A percentile compares a stretch with the other conserved stretches of the same genome.
phyloP scores from a whole-genome alignment of 2,329 filamentous ascomycete genomes.

The Colletotrichum incanum region DNA sequence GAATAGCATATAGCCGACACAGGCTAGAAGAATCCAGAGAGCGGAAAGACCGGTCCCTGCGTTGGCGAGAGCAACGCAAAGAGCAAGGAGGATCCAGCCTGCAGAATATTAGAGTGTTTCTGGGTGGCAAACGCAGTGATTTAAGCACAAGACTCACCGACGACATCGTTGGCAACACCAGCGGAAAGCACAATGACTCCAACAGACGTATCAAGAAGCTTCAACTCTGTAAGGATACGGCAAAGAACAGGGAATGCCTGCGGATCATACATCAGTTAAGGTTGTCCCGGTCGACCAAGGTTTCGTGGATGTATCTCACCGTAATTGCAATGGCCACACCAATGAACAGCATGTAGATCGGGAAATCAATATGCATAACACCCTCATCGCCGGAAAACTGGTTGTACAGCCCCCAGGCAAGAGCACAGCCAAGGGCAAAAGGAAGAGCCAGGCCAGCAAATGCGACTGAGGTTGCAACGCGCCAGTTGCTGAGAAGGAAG shows the following conservation, averaged over 20 bases:
- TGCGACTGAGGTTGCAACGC: slow-evolving; percentile 82
- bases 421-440: slow-evolving; percentile 85
- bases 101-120: slow-evolving; percentile 67
- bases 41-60: slow-evolving; percentile 86
- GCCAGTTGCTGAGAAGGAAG: slow-evolving; percentile 85
- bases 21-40: slow-evolving; percentile 85
- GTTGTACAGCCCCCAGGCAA: slow-evolving; percentile 86
- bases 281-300: too few species aligned
- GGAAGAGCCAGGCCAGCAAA: slow-evolving; percentile 85
- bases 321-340: slow-evolving; percentile 96
- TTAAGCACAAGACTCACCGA: slow-evolving; percentile 58
- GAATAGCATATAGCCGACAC: slow-evolving; percentile 82
- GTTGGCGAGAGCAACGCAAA: slow-evolving; percentile 95
- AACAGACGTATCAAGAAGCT: slow-evolving; percentile 85
- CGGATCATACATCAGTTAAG: slow-evolving; percentile 25
- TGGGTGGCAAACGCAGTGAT: slow-evolving; percentile 72
- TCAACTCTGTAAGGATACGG: slow-evolving; percentile 92
- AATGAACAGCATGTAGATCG: slow-evolving; percentile 79
- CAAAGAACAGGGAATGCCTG: slow-evolving; percentile 88
- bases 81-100: slow-evolving; percentile 87
- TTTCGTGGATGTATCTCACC: slow-evolving; percentile 9
- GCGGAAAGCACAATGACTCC: slow-evolving; percentile 92
- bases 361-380: slow-evolving; percentile 62
- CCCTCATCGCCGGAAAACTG: slow-evolving; percentile 71
- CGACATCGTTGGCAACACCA: slow-evolving; percentile 90